Percentiles rank a stretch among this genome's conserved stretches.
Evolutionary conservation across 176 grass and related monocot genomes (phyloP).

Genomic region (Musa itinerans): DNA sequence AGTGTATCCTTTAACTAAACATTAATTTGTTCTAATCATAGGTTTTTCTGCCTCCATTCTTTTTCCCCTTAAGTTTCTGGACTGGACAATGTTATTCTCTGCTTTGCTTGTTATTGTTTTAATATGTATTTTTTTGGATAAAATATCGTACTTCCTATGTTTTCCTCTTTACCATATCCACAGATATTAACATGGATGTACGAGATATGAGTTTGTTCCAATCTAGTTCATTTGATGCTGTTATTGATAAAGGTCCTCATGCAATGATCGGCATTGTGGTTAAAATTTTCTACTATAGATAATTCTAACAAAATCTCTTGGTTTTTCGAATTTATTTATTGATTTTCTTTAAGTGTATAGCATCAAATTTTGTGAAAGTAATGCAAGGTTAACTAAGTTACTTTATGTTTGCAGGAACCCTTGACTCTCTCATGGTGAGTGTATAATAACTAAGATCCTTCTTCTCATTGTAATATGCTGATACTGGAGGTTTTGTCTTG

Average conservation of each 20-base stretch:
- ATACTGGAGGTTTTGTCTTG: conserved; percentile 23
- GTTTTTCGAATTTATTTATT: not conserved
- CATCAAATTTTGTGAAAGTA: not conserved
- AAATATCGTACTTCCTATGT: no score
- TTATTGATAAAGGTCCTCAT: conserved; percentile 86
- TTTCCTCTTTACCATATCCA: conserved; percentile 14
- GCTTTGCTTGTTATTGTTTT: not conserved
- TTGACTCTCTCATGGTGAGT: conserved; percentile 97
- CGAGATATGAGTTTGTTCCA: conserved; percentile 62
- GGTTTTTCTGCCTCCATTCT: not conserved
- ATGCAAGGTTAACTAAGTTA: conserved; percentile 13
- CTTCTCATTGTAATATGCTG: not conserved
- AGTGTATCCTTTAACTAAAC: conserved; percentile 40
- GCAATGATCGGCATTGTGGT: not conserved
- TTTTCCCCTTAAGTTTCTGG: not conserved
- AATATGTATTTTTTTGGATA: conserved; percentile 11
- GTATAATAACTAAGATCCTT: conserved; percentile 20
- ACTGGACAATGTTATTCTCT: no score
- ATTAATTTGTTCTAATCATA: not conserved
- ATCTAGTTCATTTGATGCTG: conserved; percentile 66
- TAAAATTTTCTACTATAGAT: not conserved
- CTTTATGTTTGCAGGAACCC: conserved; percentile 63
- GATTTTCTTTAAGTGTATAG: not conserved
- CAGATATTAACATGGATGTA: conserved; percentile 92
- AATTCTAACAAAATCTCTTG: not conserved